Base-by-base conservation (phyloP, 352 stramenopile species). In the Blastocystis sp. region DNA sequence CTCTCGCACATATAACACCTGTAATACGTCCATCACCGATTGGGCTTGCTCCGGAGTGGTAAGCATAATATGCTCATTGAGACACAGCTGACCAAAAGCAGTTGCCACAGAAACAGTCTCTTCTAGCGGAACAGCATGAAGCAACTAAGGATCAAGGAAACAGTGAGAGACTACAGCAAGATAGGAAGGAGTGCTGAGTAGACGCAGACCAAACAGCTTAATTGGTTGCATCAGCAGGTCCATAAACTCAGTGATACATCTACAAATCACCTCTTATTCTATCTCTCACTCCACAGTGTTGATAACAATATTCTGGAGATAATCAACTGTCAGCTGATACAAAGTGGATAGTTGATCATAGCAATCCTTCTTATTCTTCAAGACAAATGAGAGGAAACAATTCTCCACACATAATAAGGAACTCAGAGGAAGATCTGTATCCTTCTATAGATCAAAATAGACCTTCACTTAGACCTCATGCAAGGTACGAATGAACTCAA, bases 171-270 rank as follows among this genome's bases (percentile, higher is more conserved):
- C 94, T 27, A 92, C 84, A 17, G 91, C 90, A 9, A 97, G 90
- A 80, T 95, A 94, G 42, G 94, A 91, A 19, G 94, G 89, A 77
- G 93, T 91, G 40, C 91, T 91, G 6, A 93, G 93, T 89, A 95
- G 94, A 90, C 93, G 95, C 66, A 94, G 92, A 22, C 94, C 90
- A 17, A 93, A 92, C 89, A 95, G 96, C 56, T 92, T 90, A 53
- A 96, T n/a, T 0, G 64, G 64, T 44, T 53, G 90, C 17, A 96
- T 89, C 5, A 96, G 92, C 1, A 95, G 91, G 90, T 96, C 93
- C 40, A 92, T 93, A 19, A 93, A 70, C 30, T 93, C 87, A 19
- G 91, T 90, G 27, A 95, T 90, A 44, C 64, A 76, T 1, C 64
- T 76, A 27, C 1, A 4, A n/a, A 30, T 76, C 35, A 76, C 17